Percentiles rank a stretch among this genome's conserved stretches.
phyloP scores from a whole-genome alignment of 2,329 filamentous ascomycete genomes.

The Colletotrichum sp. region DNA sequence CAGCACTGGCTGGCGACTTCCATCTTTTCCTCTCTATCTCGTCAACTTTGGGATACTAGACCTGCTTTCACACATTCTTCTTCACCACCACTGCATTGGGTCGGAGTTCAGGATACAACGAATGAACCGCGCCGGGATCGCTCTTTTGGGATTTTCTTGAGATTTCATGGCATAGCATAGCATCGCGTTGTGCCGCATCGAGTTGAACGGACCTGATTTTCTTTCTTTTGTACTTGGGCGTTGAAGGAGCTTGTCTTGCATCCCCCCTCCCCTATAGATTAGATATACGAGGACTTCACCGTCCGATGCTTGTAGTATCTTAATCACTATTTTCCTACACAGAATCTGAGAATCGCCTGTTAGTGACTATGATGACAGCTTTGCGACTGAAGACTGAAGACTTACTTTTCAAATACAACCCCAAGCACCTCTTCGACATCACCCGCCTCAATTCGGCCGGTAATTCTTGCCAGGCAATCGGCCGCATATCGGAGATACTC shows the following conservation, averaged over 20 bases:
- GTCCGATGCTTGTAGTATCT: not conserved
- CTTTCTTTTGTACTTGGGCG: not conserved
- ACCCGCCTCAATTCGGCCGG: conserved; percentile 80
- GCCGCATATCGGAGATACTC: conserved; percentile 86
- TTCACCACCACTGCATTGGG: conserved; percentile 1
- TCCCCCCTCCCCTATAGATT: not conserved
- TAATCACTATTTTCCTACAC: conserved; percentile 54
- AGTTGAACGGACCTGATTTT: not conserved
- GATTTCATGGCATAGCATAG: not conserved
- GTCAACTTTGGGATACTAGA: not conserved
- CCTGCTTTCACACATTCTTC: not conserved
- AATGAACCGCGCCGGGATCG: not conserved
- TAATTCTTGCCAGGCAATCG: conserved; percentile 82
- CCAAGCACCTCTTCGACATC: conserved; percentile 96
- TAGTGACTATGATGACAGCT: not conserved
- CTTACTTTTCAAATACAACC: conserved; percentile 96
- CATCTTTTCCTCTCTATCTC: not conserved
- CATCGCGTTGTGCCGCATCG: not conserved
- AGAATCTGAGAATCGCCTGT: conserved; percentile 46
- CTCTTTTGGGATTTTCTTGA: not conserved
- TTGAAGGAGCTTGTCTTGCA: not conserved
- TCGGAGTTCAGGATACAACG: not conserved
- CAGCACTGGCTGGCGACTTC: conserved; percentile 5
- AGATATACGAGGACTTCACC: conserved; percentile 6
- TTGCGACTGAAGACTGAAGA: conserved; percentile 25